Percentiles rank a stretch among this genome's conserved stretches.
Conservation (phyloP, 1,284 basidiomycete genomes). For the Anthracocystis setariae region DNA sequence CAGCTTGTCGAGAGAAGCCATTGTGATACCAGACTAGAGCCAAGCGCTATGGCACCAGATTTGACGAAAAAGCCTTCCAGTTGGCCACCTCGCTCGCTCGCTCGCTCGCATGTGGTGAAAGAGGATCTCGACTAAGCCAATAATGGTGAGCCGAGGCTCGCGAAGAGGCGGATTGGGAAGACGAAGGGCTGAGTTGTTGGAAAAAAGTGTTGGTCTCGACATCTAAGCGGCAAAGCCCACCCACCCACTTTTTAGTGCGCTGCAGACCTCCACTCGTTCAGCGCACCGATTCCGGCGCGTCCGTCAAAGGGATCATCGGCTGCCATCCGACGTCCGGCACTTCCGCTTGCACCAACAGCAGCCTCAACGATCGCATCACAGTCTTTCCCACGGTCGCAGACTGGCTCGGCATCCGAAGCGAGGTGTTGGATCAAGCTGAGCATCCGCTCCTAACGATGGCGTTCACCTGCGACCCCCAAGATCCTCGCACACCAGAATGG, state of each 20-base stretch:
- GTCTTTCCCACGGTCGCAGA: neutral
- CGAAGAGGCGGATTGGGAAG: too few species aligned
- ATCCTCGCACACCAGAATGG: slow-evolving; percentile 25
- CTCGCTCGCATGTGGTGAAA: neutral
- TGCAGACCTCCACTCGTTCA: neutral
- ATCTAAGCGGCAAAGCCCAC: neutral
- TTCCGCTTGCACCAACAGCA: neutral
- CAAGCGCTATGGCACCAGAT: neutral
- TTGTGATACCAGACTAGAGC: slow-evolving; percentile 6
- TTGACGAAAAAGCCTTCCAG: too few species aligned
- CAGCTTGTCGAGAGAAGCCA: slow-evolving; percentile 66
- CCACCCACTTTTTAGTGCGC: too few species aligned
- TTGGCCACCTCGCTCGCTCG: too few species aligned
- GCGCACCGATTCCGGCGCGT: neutral
- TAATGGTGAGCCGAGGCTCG: too few species aligned
- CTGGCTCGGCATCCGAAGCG: neutral
- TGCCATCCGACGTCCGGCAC: slow-evolving; percentile 7
- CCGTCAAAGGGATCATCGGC: slow-evolving; percentile 8
- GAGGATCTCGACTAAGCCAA: too few species aligned
- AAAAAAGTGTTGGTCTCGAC: slow-evolving; percentile 6
- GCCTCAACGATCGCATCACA: slow-evolving; percentile 2
- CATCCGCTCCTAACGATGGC: slow-evolving; percentile 17
- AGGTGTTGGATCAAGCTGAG: neutral
- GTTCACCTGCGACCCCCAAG: slow-evolving; percentile 47
- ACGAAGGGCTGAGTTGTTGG: neutral